Evolutionary conservation across 2,329 filamentous ascomycete species (phyloP), one percentile per base, ranked within the genome.

Genomic region (Thelonectria olida): DNA sequence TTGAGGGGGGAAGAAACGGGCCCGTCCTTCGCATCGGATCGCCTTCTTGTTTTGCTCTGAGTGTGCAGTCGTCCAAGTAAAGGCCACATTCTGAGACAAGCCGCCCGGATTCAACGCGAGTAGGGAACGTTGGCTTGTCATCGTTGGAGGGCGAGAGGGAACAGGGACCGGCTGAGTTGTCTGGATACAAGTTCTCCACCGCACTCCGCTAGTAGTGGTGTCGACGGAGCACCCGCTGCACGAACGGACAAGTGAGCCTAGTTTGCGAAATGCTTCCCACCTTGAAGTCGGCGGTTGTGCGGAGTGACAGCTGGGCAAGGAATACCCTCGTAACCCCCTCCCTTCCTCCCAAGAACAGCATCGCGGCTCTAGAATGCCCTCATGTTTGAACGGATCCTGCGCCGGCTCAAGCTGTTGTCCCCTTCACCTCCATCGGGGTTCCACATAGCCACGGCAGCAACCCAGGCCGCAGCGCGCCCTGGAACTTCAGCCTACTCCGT

Each of bases 381-480:
- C 42, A 25, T 27, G 34, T 34, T 38, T 20, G 52, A 39, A 25
- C 27, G 44, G 38, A 45, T 19, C 38, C 47, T 54, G 54, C 51
- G 50, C 38, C 31, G 53, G 44, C 53, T 58, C 44, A 10, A 42
- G 34, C 50, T n/a, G 19, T 50, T 50, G 38, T 39, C 22, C 53
- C 57, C 52, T 23, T 59, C 48, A 42, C 44, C 45, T 53, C 55
- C 56, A 47, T 49, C 54, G 27, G 36, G 48, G 61, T 52, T 38
- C 65, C 66, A 58, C 65, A 60, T 25, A 23, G 42, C 28, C 38
- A 58, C 55, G 38, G 52, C 55, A 25, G 58, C 42, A 41, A 58
- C 31, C 58, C 54, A 53, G 61, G 53, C 58, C 66, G 66, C 51
- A 47, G 41, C 61, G 44, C 61, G 61, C 47, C 39, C 54, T 65